A percentile compares a stretch with the other conserved stretches of the same genome.
Conservation (phyloP, 2,329 filamentous ascomycete species). For the Microcyclosporella mali region DNA sequence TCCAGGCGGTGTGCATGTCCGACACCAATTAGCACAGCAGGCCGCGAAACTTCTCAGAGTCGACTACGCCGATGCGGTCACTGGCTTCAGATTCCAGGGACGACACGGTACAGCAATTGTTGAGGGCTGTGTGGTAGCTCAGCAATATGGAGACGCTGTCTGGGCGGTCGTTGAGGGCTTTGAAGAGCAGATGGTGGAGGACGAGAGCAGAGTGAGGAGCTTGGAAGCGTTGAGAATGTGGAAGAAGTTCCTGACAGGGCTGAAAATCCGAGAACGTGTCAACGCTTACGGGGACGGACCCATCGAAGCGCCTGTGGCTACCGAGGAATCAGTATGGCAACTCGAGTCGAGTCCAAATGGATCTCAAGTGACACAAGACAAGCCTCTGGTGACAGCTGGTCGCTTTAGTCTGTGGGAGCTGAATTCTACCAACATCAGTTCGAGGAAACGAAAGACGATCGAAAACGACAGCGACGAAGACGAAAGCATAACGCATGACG, state of each 20-base stretch:
- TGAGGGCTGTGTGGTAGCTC: constrained; percentile 68
- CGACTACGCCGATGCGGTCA: constrained; percentile 84
- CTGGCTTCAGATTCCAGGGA: constrained; percentile 81
- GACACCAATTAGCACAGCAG: constrained; percentile 53
- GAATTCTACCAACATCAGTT: constrained; percentile 1
- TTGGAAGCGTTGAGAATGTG: constrained; percentile 50
- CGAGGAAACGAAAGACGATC: constrained; percentile 6
- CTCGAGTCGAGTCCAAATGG: constrained; percentile 5
- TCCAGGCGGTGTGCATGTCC: constrained; percentile 52
- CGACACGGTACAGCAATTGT: constrained; percentile 79
- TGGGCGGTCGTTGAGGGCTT: constrained; percentile 62
- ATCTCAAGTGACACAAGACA: constrained; percentile 10
- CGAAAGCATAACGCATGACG: constrained; percentile 10
- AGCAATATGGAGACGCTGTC: constrained; percentile 66
- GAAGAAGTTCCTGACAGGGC: constrained; percentile 54
- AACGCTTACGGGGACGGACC: constrained; percentile 45
- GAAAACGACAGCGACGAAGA: constrained; percentile 15
- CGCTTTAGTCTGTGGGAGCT: constrained; percentile 19
- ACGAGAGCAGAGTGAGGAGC: constrained; percentile 52
- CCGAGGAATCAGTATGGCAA: constrained; percentile 8
- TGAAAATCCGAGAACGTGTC: constrained; percentile 67
- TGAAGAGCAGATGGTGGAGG: constrained; percentile 57
- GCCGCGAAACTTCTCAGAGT: constrained; percentile 72
- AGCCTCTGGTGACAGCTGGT: constrained; percentile 19
- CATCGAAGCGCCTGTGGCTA: constrained; percentile 7